phyloP scores from a whole-genome alignment of 352 stramenopile genomes.

The Phytophthora sansomeana region DNA sequence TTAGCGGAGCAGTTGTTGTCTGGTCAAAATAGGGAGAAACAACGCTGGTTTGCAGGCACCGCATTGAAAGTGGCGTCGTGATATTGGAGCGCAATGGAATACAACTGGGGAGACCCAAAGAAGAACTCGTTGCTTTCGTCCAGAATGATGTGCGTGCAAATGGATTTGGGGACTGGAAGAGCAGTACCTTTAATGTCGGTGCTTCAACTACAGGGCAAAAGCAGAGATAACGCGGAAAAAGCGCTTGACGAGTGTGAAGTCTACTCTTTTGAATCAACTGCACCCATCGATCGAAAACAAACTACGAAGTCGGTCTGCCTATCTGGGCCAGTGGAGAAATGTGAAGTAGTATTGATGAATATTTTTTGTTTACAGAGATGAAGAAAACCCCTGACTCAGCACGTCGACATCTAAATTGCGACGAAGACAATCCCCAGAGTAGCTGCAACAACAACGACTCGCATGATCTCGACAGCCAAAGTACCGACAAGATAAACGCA shows the following conservation, averaged over 20 bases:
- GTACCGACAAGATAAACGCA: neutral
- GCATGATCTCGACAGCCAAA: conserved; percentile 11
- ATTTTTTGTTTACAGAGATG: conserved; percentile 35
- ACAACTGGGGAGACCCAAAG: conserved; percentile 86
- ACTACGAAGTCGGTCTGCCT: conserved; percentile 60
- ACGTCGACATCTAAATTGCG: conserved; percentile 9
- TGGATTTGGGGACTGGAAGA: neutral
- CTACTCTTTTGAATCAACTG: conserved; percentile 81
- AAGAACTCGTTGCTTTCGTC: conserved; percentile 79
- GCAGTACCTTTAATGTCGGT: neutral
- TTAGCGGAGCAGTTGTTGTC: conserved; percentile 23
- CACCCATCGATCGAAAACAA: conserved; percentile 71
- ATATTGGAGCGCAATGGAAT: conserved; percentile 58
- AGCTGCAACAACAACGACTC: conserved; percentile 36
- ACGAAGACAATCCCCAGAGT: conserved; percentile 12
- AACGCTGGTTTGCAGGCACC: neutral
- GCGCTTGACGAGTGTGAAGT: conserved; percentile 74
- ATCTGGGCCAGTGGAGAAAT: neutral
- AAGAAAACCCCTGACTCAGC: conserved; percentile 42
- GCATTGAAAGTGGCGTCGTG: conserved; percentile 4
- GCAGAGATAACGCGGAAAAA: conserved; percentile 73
- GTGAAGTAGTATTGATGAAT: conserved; percentile 1
- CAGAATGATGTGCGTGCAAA: conserved; percentile 74
- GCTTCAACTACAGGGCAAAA: conserved; percentile 57
- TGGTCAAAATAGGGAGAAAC: conserved; percentile 25